Evolutionary conservation across 225 moss, liverwort and hornwort genomes (phyloP), one percentile per base, ranked within the genome.

Genomic region (Sphagnum contortum): DNA sequence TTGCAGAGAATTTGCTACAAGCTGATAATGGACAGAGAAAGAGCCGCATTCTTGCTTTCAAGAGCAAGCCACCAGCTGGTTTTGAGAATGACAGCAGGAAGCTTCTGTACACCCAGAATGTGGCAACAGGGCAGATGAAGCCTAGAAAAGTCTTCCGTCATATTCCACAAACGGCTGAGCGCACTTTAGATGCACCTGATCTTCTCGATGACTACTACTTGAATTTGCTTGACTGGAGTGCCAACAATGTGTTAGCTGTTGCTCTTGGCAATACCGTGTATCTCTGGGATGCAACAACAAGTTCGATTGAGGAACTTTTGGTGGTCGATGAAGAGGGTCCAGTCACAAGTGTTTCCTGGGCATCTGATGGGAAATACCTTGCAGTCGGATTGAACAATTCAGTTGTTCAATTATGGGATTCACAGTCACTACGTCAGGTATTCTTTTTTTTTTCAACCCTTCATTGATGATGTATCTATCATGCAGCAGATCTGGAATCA

Each of bases 191-290:
- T 77, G 92, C 96, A 4, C 96, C 96, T 3, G 88, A 96, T 11
- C 81, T 96, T 72, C 76, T 92, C 14, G 92, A 96, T 60, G 96
- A 96, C 54, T 96, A 96, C 45, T 96, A 96, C 72, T 65, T 96
- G 62, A 96, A 92, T 49, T 69, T 96, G 48, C 55, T 96, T 71
- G 92, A 96, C 64, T 96, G 96, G 96, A 96, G 92, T 76, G 77
- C 78, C 60, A 73, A 74, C 53, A 92, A 92, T 14, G 92, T 96
- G 59, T 72, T 96, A 62, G 96, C 92, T 9, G 89, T 96, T 2
- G 96, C 96, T 0, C 48, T 96, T 44, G 92, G 88, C 46, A 88
- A 73, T 66, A 92, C 92, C n/a, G 96, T 92, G 2, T 96, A 96
- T 67, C 60, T 96, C 64, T 96, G 92, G 96, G 81, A 92, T 66